These are phyloP conservation scores for Protomyces gravidus DNA, from an alignment of 1,139 yeast species.

Conservation along the genomic window DNA sequence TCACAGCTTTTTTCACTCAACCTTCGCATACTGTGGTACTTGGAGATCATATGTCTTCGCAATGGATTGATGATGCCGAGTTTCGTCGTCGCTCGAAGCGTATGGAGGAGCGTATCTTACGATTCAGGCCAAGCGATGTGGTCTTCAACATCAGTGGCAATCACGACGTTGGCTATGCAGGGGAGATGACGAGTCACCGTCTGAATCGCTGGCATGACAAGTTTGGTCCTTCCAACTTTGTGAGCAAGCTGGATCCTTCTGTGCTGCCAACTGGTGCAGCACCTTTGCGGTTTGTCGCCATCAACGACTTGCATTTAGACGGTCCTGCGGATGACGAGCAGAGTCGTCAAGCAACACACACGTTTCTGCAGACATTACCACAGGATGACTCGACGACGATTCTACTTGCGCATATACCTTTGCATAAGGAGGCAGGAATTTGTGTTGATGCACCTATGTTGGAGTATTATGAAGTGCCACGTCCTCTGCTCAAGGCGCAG, in stretches of 20 bases:
- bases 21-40: conserved; percentile 76
- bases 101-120: conserved; percentile 66
- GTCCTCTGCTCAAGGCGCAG: conserved; percentile 59
- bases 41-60: conserved; percentile 93
- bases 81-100: conserved; percentile 67
- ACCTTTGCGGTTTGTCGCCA: conserved; percentile 75
- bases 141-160: conserved; percentile 64
- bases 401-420: conserved; percentile 82
- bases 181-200: conserved; percentile 91
- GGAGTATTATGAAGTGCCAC: conserved; percentile 63
- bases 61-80: conserved; percentile 88
- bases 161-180: conserved; percentile 93
- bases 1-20: conserved; percentile 15
- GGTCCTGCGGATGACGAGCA: conserved; percentile 74
- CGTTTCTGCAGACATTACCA: conserved; percentile 18
- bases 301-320: conserved; percentile 77
- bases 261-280: conserved; percentile 8
- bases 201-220: conserved; percentile 67
- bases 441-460: conserved; percentile 83
- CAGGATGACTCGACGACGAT: conserved; percentile 51
- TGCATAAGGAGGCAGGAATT: conserved; percentile 71
- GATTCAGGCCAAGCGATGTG: conserved; percentile 37
- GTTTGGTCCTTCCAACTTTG: conserved; percentile 70
- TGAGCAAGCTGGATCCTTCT: not conserved
- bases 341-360: conserved; percentile 11